Evolutionary conservation across 495 filamentous ascomycete genomes (phyloP), one percentile per base, ranked within the genome.

Genomic region (Copromyces sp.): DNA sequence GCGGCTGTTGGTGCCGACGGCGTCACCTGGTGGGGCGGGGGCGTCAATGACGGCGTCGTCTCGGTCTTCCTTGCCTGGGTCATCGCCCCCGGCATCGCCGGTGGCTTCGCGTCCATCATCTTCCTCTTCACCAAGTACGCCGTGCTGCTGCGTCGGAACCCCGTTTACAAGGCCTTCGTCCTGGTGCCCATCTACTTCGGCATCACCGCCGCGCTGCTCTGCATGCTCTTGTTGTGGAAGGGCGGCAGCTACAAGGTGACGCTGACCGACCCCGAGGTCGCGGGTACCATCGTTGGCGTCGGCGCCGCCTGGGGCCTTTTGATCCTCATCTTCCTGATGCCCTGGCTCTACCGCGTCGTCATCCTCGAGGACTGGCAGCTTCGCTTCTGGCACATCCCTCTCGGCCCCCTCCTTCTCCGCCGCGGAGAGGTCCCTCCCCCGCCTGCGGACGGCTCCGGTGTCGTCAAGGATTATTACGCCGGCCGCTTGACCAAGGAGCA

Each of bases 221-320:
- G 88, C 65, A 88, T 92, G 79, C 86, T 91, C 75, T 86, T 92
- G 47, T 83, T 90, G 73, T 85, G 85, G 82, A 88, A 89, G 77
- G 86, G 86, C 38, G 78, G 78, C 76, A 77, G 68, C 80, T 83
- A 75, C 81, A 80, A 71, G 71, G 80, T 83, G 74, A 79, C 72
- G 29, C 78, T 90, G 20, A 85, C 81, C 39, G 83, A 85, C 38
- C 83, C 77, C n/a, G 44, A 77, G 68, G 24, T 73, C 32, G 69
- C 71, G 9, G 69, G 73, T 5, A 65, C 65, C 44, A 75, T 77
- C 16, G 47, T 75, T 41, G 74, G 74, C 35, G 71, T 69, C 14
- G 75, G 75, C 41, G 75, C 73, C 24, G 75, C 20, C 17, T 75
- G 37, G 29, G 75, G 45, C 1, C 53, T 75, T 0, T 5, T 77